Percentiles rank a stretch among this genome's conserved stretches.
Evolutionary conservation across 331 rosid species (phyloP).

Genomic region (Saraca asoca): DNA sequence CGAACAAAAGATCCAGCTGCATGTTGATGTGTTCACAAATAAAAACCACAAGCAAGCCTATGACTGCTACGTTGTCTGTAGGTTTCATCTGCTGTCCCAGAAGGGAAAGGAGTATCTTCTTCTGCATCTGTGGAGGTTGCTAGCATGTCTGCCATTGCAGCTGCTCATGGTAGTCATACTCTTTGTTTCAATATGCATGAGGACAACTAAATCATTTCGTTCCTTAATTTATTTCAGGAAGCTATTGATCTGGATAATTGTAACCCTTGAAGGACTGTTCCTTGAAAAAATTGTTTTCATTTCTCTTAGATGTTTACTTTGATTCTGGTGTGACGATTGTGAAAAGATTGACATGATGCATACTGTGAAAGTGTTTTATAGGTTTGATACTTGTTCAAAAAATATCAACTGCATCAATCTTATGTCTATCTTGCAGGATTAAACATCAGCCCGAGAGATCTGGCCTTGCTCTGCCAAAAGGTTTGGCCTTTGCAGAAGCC

Average conservation of each 20-base stretch:
- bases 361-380: neutral
- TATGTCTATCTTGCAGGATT: conserved; percentile 58
- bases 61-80: conserved; percentile 34
- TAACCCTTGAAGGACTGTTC: too few relatives aligned
- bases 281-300: neutral
- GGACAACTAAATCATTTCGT: too few relatives aligned
- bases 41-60: neutral
- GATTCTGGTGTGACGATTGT: conserved; percentile 3
- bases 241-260: too few relatives aligned
- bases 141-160: conserved; percentile 89
- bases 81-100: conserved; percentile 96
- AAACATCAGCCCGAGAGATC: conserved; percentile 72
- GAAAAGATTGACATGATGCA: conserved; percentile 3
- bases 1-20: neutral
- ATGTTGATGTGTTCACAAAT: neutral
- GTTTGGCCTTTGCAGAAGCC: conserved; percentile 44
- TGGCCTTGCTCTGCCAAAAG: conserved; percentile 98
- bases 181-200: neutral
- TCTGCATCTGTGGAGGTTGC: conserved; percentile 99
- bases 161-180: conserved; percentile 70
- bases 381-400: conserved; percentile 3
- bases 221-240: too few relatives aligned
- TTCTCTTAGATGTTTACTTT: conserved; percentile 6
- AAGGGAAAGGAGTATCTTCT: conserved; percentile 99
- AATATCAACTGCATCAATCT: conserved; percentile 19